Base-by-base conservation (phyloP, 2,329 filamentous ascomycete genomes). In the Neurospora sp. region DNA sequence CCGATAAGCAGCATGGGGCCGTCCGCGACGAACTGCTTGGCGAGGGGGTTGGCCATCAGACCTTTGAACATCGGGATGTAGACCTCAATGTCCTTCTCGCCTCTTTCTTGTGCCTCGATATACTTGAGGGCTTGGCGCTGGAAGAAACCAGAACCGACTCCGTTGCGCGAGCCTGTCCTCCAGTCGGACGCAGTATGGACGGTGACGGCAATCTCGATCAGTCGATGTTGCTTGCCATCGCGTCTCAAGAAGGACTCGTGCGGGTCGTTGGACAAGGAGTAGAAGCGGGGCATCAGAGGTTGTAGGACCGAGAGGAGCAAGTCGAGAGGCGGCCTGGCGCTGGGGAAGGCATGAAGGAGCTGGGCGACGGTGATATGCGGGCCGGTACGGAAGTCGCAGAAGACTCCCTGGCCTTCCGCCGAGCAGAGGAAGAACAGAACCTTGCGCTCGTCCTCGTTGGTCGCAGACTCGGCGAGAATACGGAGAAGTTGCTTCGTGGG, bases 1-100 rank as follows among this genome's bases (percentile, higher is more conserved):
- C 96, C 96, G 75, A 99, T 97, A 66, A 99, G 87, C 43, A 99
- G 89, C 96, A 99, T 99, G 0, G 96, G 96, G 0, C 96, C 96
- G 78, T 99, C 95, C 2, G 92, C 90, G 68, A 93, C 91, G 78
- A 98, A 99, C 77, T 97, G 89, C 77, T 90, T 91, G 11, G 94
- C 96, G 1, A 99, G 86, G 0, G 96, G 96, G 79, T 99, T 99
- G 72, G 93, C 90, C 96, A 99, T 99, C 62, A 99, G 85, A 0
- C 96, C 96, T 77, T 97, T 93, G 87, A 99, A 99, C 92, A 99
- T 97, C 75, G 96, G 96, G 5, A 98, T 84, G 75, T 92, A 89
- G 17, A 98, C 78, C 74, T 93, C 87, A 2, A 81, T 84, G 67
- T 81, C 78, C 72, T 80, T 80, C 69, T 86, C 83, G 66, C 90